Evolutionary conservation across 768 basidiomycete species (phyloP), one percentile per base, ranked within the genome.

Genomic region (Tylopilus cervinicoccineus): DNA sequence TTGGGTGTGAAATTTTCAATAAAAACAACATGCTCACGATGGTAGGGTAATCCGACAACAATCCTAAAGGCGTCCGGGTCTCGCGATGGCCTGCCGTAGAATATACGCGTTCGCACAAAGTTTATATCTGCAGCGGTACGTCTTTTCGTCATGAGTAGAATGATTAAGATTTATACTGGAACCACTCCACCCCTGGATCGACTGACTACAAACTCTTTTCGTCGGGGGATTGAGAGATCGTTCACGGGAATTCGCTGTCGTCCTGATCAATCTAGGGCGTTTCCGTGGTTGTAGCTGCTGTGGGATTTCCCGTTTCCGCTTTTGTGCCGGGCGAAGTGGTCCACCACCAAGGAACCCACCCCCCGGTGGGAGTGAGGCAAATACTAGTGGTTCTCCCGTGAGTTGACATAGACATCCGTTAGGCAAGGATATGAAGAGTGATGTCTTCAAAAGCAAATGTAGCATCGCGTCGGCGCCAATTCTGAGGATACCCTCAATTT

Each of bases 341-440:
- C 43, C 56, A 4, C 23, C 46, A 3, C 48, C 41, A 31, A 68
- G 50, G 22, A 50, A 48, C 19, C 47, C 50, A 6, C 49, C 45
- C 0, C 43, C 43, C 3, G 32, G 47, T 1, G 66, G 65, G 56
- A 68, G 54, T 13, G 66, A 68, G 1, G 70, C 54, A 31, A 76
- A 73, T 22, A 81, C 70, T 20, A 95, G 63, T 0, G 88, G 84
- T 29, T 73, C 72, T 5, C 94, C 94, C 0, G 84, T 80, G 48
- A 96, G 63, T 65, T 98, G 94, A 52, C 87, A 87, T 31, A 85
- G 76, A 60, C 91, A 94, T 17, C 80, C 82, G 59, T 96, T 95
- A 0, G 87, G 86, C 19, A 96, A 67, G 2, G 86, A 72, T 14
- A 86, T 60, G 62, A 93, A 97, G 16, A 94, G 52, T 10, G 81